These are phyloP conservation scores for Clonostachys byssicola DNA, from an alignment of 2,329 filamentous ascomycete genomes.

Conservation along the genomic window DNA sequence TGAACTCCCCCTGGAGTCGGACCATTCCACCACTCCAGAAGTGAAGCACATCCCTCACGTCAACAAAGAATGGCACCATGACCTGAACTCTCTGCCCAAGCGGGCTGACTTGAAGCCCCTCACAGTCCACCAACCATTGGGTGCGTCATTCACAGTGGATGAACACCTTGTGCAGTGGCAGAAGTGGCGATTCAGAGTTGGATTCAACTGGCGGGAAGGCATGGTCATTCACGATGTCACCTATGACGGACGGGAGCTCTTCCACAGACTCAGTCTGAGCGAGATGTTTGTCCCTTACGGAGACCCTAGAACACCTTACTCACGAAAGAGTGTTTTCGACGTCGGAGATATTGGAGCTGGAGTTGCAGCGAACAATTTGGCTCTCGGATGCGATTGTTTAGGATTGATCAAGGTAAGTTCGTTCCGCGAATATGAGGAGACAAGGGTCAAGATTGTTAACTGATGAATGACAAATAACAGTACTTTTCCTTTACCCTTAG, in stretches of 20 bases:
- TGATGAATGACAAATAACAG: slow-evolving; percentile 3
- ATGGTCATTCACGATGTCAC: slow-evolving; percentile 64
- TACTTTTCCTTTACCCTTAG: slow-evolving; percentile 28
- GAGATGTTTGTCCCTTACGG: slow-evolving; percentile 68
- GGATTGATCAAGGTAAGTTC: slow-evolving; percentile 48
- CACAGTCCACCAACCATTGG: slow-evolving; percentile 34
- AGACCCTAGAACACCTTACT: slow-evolving; percentile 58
- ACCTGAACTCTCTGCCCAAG: slow-evolving; percentile 30
- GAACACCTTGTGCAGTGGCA: slow-evolving; percentile 48
- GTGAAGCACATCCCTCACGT: slow-evolving; percentile 17
- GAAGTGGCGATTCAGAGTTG: slow-evolving; percentile 65
- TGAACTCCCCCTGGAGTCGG: slow-evolving; percentile 12
- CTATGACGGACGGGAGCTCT: slow-evolving; percentile 59
- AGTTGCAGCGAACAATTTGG: slow-evolving; percentile 61
- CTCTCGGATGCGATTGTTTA: slow-evolving; percentile 64
- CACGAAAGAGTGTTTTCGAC: slow-evolving; percentile 66
- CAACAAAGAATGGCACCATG: slow-evolving; percentile 31
- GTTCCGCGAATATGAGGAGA: not conserved
- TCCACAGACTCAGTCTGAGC: slow-evolving; percentile 61
- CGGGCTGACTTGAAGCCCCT: slow-evolving; percentile 56
- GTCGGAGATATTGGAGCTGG: slow-evolving; percentile 65
- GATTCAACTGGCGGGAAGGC: slow-evolving; percentile 67
- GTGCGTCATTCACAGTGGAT: slow-evolving; percentile 35
- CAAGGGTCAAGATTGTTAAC: slow-evolving; percentile 1
- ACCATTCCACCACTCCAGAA: slow-evolving; percentile 34